Base-by-base conservation (phyloP, 768 basidiomycete genomes). In the Hemileccinum impolitum region DNA sequence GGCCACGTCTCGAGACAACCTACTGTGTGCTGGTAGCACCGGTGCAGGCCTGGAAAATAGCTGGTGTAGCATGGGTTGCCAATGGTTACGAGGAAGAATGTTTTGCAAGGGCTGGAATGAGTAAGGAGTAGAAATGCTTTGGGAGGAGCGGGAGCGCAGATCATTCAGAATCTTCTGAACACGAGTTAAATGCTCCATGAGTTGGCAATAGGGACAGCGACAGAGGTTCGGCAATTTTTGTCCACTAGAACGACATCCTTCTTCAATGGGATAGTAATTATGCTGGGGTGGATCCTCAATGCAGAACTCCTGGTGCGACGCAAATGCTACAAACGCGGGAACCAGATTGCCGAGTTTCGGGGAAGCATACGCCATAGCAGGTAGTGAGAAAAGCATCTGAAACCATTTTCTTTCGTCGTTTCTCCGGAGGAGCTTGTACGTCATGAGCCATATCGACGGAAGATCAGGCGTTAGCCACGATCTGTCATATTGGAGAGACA, bases 311-410 rank as follows among this genome's bases (percentile, higher is more conserved):
- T 59, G 41, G 18, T 53, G 39, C 2, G 48, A 41, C 6, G 54
- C 52, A 51, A 71, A 67, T 0, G 72, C 64, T 6, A 73, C 47
- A 2, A 72, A 46, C 3, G 60, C 57, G 11, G 62, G 53, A 13
- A 67, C 52, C 19, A 68, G 48, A n/a, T 46, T 41, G 3, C 45
- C 15, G 31, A 48, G 21, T 0, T 43, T 8, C 1, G 62, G 44
- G 9, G 62, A 62, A 3, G 43, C 50, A 45, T 69, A 71, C 12
- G 45, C 62, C 56, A 70, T 58, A 8, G 65, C 60, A 19, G 66
- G 51, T 10, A 70, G 56, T 3, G 59, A 58, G 43, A 70, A 70
- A n/a, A 57, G 45, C 19, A 70, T 28, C 7, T 34, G 40, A 7
- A 15, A 26, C 49, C 52, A 21, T 51, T 30, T 23, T 36, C 14